Base-by-base conservation (phyloP, 768 basidiomycete genomes). In the Fistulinella prunicolor region DNA sequence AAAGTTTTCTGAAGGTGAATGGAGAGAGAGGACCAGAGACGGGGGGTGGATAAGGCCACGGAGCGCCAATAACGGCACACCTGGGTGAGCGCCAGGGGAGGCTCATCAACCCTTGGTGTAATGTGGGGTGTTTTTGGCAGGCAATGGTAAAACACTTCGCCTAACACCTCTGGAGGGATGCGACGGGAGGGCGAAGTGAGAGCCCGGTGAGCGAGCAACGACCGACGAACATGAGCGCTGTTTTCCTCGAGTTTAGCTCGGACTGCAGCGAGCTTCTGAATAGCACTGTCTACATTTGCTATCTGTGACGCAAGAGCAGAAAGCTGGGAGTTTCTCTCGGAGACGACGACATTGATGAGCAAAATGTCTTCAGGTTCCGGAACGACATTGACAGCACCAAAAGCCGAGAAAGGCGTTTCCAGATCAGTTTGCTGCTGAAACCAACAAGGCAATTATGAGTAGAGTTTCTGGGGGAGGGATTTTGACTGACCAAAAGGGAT, bases 21-120 rank as follows among this genome's bases (percentile, higher is more conserved):
- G 23, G 55, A 61, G 19, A 67, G 44, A 21, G 69, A 67, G 8
- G 57, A 55, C 67, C 67, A 68, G 21, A 70, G 62, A 24, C 46
- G 50, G 17, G 68, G 67, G 10, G 69, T 65, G 12, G 65, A 55
- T 13, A 65, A 22, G 12, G 64, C 58, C 9, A 70, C 61, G 16
- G 47, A 54, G 24, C 63, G 66, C 67, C 67, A 68, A n/a, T 47
- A 55, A 40, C 52, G 58, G 39, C 65, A 68, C 20, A 68, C 61
- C 10, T 37, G 55, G 22, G 56, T 55, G 37, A 68, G 51, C 28
- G 67, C 48, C 49, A 68, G 43, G 20, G 65, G 67, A 24, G 55
- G 36, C 21, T 57, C 56, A 21, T 34, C 28, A 22, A 48, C 44
- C 6, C 41, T 49, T 38, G 67, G 67, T 6, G 56, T 53, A 28